Percentiles rank a stretch among this genome's conserved stretches.
phyloP scores from a whole-genome alignment of 371 early-diverging fungal species.

The Saksenaea oblongispora region DNA sequence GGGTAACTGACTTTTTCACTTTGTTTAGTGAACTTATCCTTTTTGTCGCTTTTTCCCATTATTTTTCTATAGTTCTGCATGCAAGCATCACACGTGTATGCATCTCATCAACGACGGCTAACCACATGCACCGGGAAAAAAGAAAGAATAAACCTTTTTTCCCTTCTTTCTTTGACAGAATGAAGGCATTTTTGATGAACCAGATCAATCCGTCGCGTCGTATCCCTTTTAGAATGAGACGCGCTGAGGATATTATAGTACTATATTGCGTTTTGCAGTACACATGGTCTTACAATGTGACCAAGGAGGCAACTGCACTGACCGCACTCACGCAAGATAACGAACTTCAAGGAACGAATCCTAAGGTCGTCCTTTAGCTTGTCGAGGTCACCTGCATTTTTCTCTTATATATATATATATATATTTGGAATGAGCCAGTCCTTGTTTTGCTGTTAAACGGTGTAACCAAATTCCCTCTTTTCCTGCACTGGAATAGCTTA shows the following conservation, averaged over 20 bases:
- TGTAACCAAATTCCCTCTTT: neutral
- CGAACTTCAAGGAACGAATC: neutral
- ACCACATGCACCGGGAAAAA: neutral
- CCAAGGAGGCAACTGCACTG: constrained; percentile 73
- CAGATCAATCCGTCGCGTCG: neutral
- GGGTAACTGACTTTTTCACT: neutral
- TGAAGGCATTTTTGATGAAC: neutral
- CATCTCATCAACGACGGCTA: neutral
- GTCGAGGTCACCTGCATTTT: neutral
- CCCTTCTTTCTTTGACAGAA: neutral
- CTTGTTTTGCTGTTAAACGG: neutral
- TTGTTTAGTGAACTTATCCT: neutral
- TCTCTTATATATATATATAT: neutral
- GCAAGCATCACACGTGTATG: neutral
- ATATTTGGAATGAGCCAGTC: neutral
- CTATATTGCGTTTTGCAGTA: neutral
- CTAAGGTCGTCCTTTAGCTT: neutral
- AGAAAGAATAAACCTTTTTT: neutral
- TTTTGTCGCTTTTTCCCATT: neutral
- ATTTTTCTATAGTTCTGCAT: neutral
- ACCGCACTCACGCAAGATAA: constrained; percentile 65
- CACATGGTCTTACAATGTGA: constrained; percentile 2
- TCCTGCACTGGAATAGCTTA: constrained; percentile 1
- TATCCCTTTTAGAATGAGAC: neutral
- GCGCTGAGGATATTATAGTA: neutral